Conservation (phyloP, 352 stramenopile species). For the Pythium brassicae region DNA sequence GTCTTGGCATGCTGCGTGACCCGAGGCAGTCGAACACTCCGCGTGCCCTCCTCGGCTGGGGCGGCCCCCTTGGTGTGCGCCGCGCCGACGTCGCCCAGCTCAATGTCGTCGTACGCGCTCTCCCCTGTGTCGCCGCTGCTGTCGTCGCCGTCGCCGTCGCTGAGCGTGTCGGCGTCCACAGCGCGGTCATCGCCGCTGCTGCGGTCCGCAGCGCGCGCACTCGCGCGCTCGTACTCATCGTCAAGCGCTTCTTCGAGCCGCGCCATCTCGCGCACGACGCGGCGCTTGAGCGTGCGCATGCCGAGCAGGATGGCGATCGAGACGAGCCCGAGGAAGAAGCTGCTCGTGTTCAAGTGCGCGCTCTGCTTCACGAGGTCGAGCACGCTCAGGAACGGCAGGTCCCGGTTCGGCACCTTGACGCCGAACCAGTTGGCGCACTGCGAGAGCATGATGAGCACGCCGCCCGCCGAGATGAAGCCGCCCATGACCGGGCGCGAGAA, state of each 20-base stretch:
- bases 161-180: slow-evolving; percentile 14
- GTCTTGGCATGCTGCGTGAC: too few species aligned
- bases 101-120: slow-evolving; percentile 24
- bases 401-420: slow-evolving; percentile 45
- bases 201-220: slow-evolving; percentile 24
- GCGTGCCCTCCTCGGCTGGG: background rate
- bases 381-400: slow-evolving; percentile 60
- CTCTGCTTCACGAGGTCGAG: slow-evolving; percentile 51
- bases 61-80: background rate
- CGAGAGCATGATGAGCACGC: slow-evolving; percentile 89
- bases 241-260: slow-evolving; percentile 29
- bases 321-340: slow-evolving; percentile 53
- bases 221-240: slow-evolving; percentile 47
- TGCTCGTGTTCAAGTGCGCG: slow-evolving; percentile 64
- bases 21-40: too few species aligned
- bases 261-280: slow-evolving; percentile 37
- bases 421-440: slow-evolving; percentile 87
- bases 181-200: slow-evolving; percentile 16
- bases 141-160: slow-evolving; percentile 11
- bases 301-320: slow-evolving; percentile 52
- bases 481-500: slow-evolving; percentile 88
- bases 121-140: slow-evolving; percentile 20
- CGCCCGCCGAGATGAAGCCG: slow-evolving; percentile 86
- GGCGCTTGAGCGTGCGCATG: slow-evolving; percentile 40
- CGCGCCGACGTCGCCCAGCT: slow-evolving; percentile 9